phyloP scores from a whole-genome alignment of 2,329 filamentous ascomycete genomes.

The Cercospora zeae-maydis region DNA sequence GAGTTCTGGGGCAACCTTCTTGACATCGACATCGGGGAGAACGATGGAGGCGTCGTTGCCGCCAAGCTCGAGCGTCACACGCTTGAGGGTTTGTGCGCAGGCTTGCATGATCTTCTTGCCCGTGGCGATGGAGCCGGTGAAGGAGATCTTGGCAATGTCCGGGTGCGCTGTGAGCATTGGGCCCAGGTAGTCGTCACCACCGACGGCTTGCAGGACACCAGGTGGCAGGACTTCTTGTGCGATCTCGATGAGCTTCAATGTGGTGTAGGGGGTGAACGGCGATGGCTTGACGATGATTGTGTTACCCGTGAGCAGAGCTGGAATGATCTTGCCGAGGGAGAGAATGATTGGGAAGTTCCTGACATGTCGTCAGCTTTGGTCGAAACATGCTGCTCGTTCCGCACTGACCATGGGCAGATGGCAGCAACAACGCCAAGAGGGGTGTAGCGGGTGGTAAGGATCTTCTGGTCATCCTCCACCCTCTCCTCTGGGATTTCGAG shows the following conservation, averaged over 20 bases:
- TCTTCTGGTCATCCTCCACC: conserved; percentile 47
- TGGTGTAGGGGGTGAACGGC: conserved; percentile 56
- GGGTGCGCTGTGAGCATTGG: conserved; percentile 58
- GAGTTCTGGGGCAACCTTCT: conserved; percentile 48
- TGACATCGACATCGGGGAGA: conserved; percentile 55
- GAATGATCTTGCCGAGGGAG: conserved; percentile 53
- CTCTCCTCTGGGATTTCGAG: conserved; percentile 41
- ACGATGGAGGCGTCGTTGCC: conserved; percentile 62
- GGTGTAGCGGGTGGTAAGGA: conserved; percentile 45
- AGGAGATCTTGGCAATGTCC: conserved; percentile 59
- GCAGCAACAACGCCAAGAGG: conserved; percentile 48
- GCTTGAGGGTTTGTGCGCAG: conserved; percentile 57
- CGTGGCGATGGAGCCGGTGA: conserved; percentile 59
- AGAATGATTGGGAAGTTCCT: conserved; percentile 54
- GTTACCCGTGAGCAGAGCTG: conserved; percentile 53
- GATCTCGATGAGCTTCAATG: conserved; percentile 59
- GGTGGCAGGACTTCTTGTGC: conserved; percentile 57
- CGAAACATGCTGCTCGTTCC: background rate
- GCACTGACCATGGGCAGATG: conserved; percentile 42
- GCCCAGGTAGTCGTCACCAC: conserved; percentile 59
- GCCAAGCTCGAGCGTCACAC: conserved; percentile 59
- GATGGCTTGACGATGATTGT: conserved; percentile 40
- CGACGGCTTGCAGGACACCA: conserved; percentile 60
- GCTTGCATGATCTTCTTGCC: conserved; percentile 60
- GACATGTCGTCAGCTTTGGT: background rate